A percentile compares a stretch with the other conserved stretches of the same genome.
Evolutionary conservation across 2,329 filamentous ascomycete species (phyloP).

Genomic region (Colletotrichum aenigma): DNA sequence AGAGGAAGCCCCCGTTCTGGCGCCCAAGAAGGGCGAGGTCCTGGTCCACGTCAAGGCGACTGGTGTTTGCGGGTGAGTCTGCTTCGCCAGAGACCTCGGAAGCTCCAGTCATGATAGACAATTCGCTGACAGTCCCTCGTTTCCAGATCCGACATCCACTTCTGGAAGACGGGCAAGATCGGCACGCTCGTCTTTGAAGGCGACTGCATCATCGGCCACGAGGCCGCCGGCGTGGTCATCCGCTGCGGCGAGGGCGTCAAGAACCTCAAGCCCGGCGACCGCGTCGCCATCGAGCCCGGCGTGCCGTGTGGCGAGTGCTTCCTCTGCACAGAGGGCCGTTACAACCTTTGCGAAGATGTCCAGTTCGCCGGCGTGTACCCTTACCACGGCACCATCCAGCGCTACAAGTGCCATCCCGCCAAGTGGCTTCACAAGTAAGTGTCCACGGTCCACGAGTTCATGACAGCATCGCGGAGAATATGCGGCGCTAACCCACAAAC

Average conservation of each 20-base stretch:
- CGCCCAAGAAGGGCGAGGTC: conserved; percentile 58
- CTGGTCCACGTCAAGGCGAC: conserved; percentile 66
- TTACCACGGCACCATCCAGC: conserved; percentile 62
- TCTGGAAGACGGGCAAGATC: conserved; percentile 70
- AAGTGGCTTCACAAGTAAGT: conserved; percentile 59
- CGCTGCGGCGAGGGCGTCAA: conserved; percentile 59
- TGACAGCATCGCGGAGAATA: neutral
- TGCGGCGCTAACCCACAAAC: neutral
- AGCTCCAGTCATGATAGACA: neutral
- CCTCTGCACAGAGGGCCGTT: conserved; percentile 62
- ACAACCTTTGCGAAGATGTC: conserved; percentile 68
- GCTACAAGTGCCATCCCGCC: conserved; percentile 66
- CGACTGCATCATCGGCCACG: conserved; percentile 70
- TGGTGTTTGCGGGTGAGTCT: conserved; percentile 64
- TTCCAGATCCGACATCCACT: conserved; percentile 67
- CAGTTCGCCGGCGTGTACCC: conserved; percentile 67
- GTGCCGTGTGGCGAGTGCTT: conserved; percentile 67
- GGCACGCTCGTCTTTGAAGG: conserved; percentile 65
- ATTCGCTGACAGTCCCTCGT: neutral
- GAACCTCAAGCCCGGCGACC: conserved; percentile 60
- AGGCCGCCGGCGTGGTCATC: conserved; percentile 65
- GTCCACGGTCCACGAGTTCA: neutral
- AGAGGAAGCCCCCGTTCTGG: conserved; percentile 60
- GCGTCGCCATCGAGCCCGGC: conserved; percentile 70
- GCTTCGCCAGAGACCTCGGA: neutral